Conservation (phyloP, 1,139 yeast species). For the Groenewaldozyma auringiensis region DNA sequence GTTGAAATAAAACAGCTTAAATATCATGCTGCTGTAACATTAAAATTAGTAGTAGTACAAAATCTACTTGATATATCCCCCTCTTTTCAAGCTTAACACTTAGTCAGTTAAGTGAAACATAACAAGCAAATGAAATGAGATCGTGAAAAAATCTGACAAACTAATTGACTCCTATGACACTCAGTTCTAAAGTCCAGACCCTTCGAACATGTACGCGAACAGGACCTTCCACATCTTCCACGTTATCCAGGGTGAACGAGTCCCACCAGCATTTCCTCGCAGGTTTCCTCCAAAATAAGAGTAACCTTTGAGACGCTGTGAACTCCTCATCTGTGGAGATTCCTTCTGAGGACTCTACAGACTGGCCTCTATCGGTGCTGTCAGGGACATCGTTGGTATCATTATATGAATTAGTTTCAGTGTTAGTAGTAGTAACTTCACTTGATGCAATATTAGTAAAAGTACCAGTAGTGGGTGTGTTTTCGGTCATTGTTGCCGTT, state of each 20-base stretch:
- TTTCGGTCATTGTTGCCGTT: not conserved
- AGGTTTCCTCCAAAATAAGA: slow-evolving; percentile 95
- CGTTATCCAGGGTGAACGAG: slow-evolving; percentile 43
- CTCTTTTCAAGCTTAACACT: too few relatives aligned
- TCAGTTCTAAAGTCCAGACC: slow-evolving; percentile 77
- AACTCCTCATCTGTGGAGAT: slow-evolving; percentile 21
- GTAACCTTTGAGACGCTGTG: slow-evolving; percentile 59
- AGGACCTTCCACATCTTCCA: slow-evolving; percentile 38
- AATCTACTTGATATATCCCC: too few relatives aligned
- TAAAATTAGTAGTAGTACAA: too few relatives aligned
- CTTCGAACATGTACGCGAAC: slow-evolving; percentile 64
- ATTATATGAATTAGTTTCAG: not conserved
- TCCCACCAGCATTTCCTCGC: slow-evolving; percentile 99
- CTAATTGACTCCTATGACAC: slow-evolving; percentile 28
- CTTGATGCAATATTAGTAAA: not conserved
- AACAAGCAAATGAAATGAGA: not conserved
- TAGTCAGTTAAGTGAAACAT: too few relatives aligned
- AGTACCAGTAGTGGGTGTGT: slow-evolving; percentile 1
- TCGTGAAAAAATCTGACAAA: not conserved
- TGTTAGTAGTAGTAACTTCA: too few relatives aligned
- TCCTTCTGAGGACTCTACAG: not conserved
- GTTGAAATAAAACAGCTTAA: too few relatives aligned
- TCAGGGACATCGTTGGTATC: slow-evolving; percentile 14
- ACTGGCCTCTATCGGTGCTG: slow-evolving; percentile 5
- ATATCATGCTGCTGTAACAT: too few relatives aligned